phyloP scores from a whole-genome alignment of 768 basidiomycete genomes.

The Cubamyces lactineus region DNA sequence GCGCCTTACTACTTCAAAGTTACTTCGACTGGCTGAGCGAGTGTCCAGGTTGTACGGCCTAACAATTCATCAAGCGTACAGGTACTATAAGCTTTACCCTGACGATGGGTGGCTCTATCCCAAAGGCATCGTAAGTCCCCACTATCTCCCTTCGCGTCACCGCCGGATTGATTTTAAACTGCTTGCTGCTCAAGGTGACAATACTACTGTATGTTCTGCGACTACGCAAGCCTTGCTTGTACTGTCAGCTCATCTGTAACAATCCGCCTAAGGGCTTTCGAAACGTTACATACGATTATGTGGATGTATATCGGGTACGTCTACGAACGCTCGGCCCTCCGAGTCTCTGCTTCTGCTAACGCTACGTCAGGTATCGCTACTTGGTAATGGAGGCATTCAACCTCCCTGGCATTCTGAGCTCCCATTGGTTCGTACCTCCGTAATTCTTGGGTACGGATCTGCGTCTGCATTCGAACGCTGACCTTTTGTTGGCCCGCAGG shows the following conservation, averaged over 20 bases:
- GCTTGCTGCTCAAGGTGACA: not conserved
- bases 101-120: not conserved
- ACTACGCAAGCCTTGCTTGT: too few relatives aligned
- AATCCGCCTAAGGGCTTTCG: not conserved
- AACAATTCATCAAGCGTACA: not conserved
- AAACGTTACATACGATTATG: not conserved
- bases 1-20: not conserved
- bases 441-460: too few relatives aligned
- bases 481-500: not conserved
- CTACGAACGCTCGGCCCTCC: too few relatives aligned
- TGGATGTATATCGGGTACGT: slow-evolving; percentile 6
- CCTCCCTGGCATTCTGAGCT: not conserved
- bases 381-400: slow-evolving; percentile 2
- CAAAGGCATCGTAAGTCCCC: not conserved
- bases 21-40: not conserved
- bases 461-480: too few relatives aligned
- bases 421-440: slow-evolving; percentile 2
- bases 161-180: too few relatives aligned
- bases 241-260: too few relatives aligned
- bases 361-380: not conserved
- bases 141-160: not conserved
- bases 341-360: not conserved
- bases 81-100: not conserved
- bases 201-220: not conserved
- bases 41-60: not conserved